Evolutionary conservation across 1,284 basidiomycete species (phyloP).

Genomic region (Apiotrichum laibachii): DNA sequence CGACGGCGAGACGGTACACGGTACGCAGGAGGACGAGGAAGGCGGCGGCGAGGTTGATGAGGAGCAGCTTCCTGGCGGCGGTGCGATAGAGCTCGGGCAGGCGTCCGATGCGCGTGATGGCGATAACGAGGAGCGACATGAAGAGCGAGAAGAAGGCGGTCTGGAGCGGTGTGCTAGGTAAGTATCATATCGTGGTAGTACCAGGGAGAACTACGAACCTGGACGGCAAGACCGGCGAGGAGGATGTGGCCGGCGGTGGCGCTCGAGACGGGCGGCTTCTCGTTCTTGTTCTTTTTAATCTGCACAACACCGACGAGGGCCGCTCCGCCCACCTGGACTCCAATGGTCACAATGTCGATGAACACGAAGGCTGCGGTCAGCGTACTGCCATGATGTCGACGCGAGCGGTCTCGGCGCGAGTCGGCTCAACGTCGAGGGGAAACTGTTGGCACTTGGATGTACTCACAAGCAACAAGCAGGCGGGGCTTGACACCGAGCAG

Average conservation of each 20-base stretch:
- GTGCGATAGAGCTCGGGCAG: background rate
- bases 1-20: slow-evolving; percentile 51
- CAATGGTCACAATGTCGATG: slow-evolving; percentile 43
- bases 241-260: slow-evolving; percentile 51
- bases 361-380: slow-evolving; percentile 39
- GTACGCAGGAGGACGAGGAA: slow-evolving; percentile 46
- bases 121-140: slow-evolving; percentile 5
- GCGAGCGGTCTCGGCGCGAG: background rate
- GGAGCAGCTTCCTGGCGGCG: slow-evolving; percentile 7
- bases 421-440: no score
- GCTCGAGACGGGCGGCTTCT: slow-evolving; percentile 33
- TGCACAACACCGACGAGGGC: slow-evolving; percentile 53
- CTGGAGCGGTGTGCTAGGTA: no score
- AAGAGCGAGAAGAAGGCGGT: slow-evolving; percentile 18
- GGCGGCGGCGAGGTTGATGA: slow-evolving; percentile 9
- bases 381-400: slow-evolving; percentile 7
- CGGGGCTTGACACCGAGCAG: slow-evolving; percentile 36
- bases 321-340: slow-evolving; percentile 51
- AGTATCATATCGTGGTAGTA: no score
- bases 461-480: slow-evolving; percentile 36
- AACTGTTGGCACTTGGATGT: no score
- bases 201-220: slow-evolving; percentile 32
- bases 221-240: slow-evolving; percentile 49
- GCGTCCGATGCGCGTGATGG: slow-evolving; percentile 5
- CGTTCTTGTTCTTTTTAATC: slow-evolving; percentile 29